Base-by-base conservation (phyloP, 495 filamentous ascomycete genomes). In the Penicillium salamii region DNA sequence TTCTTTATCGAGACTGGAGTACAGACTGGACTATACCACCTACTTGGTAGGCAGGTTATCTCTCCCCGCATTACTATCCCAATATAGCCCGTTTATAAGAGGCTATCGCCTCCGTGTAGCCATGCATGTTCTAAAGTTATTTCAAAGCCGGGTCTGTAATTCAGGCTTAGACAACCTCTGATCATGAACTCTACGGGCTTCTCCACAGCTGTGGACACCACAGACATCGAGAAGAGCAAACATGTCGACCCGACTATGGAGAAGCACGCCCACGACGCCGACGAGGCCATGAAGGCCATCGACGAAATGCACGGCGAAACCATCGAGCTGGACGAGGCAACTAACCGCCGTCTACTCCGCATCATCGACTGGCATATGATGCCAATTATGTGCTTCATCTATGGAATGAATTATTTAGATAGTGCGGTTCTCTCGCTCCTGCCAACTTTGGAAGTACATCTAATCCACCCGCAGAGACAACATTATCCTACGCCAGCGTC, bases 371-470 rank as follows among this genome's bases (percentile, higher is more conserved):
- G 68, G 61, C 74, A 83, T 53, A 59, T 86, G 49, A 81, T 86
- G 79, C 83, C 83, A 0, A 72, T 80, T 37, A 65, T 86, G 58
- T 86, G 82, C 45, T 57, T 78, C 33, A 70, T 84, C 7, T 85
- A 86, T 49, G 80, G 80, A 5, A 76, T 86, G 66, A 82, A 85
- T 52, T 86, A 76, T 57, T 60, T 85, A 12, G 83, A 86, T 57
- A 86, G 73, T 77, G 64, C 18, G n/a, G n/a, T n/a, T n/a, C n/a
- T n/a, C n/a, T n/a, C n/a, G n/a, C n/a, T n/a, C n/a, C n/a, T n/a
- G n/a, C n/a, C n/a, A n/a, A n/a, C n/a, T n/a, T n/a, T n/a, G n/a
- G n/a, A n/a, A n/a, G n/a, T n/a, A n/a, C n/a, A n/a, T n/a, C 11
- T 32, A 32, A 32, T 32, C 11, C 7, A 32, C 11, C 9, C 11